Evolutionary conservation across 331 rosid genomes (phyloP), one percentile per base, ranked within the genome.

Genomic region (Cydonia oblonga): DNA sequence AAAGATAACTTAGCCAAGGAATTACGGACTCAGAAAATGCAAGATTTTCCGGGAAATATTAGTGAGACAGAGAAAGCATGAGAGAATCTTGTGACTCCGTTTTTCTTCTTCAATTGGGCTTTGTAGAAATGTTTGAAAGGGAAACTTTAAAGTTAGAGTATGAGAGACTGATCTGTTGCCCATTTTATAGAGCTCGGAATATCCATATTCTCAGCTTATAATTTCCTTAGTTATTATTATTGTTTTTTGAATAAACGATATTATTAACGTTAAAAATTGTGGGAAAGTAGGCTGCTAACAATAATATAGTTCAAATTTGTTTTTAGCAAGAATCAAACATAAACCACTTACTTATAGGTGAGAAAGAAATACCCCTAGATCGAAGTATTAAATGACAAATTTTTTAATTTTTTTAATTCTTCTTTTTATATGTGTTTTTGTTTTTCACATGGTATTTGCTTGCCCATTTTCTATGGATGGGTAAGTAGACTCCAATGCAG

Each of bases 211-310:
- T 49, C 1, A 49, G 20, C 8, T 49, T 49, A 49, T 49, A 49
- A 49, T 49, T 49, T 49, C 8, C 13, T 38, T 38, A 9, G 3
- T 38, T 38, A 35, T 38, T 38, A 38, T 38, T 38, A 38, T 9
- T 38, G 0, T 38, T 38, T 9, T 38, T 38, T 9, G 0, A 9
- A 38, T 13, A 38, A 38, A 38, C 1, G 3, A 38, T 38, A 35
- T 35, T 35, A 35, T 35, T 4, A 35, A 35, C 12, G 4, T 35
- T 35, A 35, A 35, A 4, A 0, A 35, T 0, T 0, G 1, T 33
- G 2, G 0, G 3, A 33, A 10, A 8, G 11, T 35, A 9, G 4
- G 1, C 4, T 9, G 0, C 13, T 35, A 35, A 12, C 1, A 35
- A 35, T 35, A 9, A 38, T 9, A 4, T 38, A 0, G 4, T 38